Evolutionary conservation across 2,329 filamentous ascomycete genomes (phyloP).

Genomic region (Sporothrix mexicana): DNA sequence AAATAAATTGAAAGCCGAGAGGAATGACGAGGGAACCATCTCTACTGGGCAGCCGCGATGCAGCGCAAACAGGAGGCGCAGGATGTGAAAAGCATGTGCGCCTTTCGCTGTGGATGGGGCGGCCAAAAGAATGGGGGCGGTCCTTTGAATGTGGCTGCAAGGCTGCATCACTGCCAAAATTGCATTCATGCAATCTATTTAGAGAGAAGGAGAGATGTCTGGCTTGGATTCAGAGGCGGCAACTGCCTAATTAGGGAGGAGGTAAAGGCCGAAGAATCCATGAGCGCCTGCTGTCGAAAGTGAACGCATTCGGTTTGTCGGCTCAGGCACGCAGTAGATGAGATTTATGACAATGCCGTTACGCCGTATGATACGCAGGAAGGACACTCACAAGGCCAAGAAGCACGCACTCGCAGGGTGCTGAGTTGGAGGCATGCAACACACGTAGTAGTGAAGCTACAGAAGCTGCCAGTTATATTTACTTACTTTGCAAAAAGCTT

Average conservation of each 20-base stretch:
- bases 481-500: background rate
- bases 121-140: background rate
- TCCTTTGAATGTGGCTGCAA: constrained; percentile 26
- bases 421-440: background rate
- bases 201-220: background rate
- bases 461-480: no score
- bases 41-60: background rate
- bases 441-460: no score
- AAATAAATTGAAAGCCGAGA: background rate
- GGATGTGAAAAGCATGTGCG: constrained; percentile 5
- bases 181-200: background rate
- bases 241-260: constrained; percentile 33
- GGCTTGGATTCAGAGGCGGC: background rate
- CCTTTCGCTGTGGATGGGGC: background rate
- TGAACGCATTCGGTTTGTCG: no score
- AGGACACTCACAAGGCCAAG: no score
- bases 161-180: constrained; percentile 4
- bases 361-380: no score
- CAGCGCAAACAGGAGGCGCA: background rate
- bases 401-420: background rate
- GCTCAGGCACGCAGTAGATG: no score
- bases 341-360: no score
- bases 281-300: no score
- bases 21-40: background rate
- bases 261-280: no score